Conservation (phyloP, 345 rosid species). For the Eucalyptus pauciflora region DNA sequence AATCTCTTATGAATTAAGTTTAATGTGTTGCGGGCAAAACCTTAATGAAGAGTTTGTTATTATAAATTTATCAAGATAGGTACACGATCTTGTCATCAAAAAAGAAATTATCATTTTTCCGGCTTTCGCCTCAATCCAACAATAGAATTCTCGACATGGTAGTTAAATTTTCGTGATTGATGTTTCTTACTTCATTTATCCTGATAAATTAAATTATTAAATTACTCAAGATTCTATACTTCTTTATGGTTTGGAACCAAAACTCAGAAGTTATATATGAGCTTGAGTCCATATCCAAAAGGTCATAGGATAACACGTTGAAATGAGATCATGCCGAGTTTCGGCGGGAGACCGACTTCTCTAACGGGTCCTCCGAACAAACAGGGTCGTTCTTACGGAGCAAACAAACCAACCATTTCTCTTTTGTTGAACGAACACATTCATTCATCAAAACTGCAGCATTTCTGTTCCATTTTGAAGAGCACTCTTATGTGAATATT, state of each 20-base stretch:
- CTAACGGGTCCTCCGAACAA: background rate
- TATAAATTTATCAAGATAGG: background rate
- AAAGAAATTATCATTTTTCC: background rate
- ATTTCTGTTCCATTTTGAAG: background rate
- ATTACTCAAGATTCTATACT: background rate
- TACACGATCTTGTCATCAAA: background rate
- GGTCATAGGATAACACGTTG: background rate
- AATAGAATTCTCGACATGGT: background rate
- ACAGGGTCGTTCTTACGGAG: background rate
- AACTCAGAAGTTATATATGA: background rate
- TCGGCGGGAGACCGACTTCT: background rate
- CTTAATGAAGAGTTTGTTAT: background rate
- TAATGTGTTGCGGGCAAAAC: background rate
- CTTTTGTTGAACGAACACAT: background rate
- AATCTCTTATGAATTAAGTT: background rate
- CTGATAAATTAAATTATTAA: too few species aligned
- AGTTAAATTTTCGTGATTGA: background rate
- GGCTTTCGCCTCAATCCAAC: background rate
- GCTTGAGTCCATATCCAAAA: background rate
- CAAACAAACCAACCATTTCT: background rate
- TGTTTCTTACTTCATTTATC: background rate
- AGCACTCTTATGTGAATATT: background rate
- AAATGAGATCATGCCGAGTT: background rate
- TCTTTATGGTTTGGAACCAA: background rate
- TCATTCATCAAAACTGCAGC: background rate